Base-by-base conservation (phyloP, 768 basidiomycete species). In the Phylloporus rhodoxanthus region DNA sequence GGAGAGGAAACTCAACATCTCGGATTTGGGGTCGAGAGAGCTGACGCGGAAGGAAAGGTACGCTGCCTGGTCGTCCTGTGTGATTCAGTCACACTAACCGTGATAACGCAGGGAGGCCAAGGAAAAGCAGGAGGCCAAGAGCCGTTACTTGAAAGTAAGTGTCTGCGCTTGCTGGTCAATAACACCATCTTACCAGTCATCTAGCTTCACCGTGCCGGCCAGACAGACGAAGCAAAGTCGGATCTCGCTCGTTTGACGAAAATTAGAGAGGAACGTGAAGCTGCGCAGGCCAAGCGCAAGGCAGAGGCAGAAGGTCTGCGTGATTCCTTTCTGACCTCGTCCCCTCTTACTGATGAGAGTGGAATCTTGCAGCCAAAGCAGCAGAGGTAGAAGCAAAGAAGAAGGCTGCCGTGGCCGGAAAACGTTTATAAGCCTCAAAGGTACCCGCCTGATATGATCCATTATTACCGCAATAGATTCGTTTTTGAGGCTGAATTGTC, bases 61-160 rank as follows among this genome's bases (percentile, higher is more conserved):
- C 4, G 29, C 10, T 25, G 70, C 44, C 15, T 26, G 23, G 55
- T 45, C 11, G 13, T 45, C 0, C 13, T 23, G 15, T 29, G 28
- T 2, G 23, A 19, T 19, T 28, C 9, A 29, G 50, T 19, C n/a
- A 1, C 5, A 23, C 42, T 50, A 14, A 50, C 26, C 9, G 13
- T 30, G 17, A 25, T 34, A 8, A 19, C 28, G 13, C 20, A 93
- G 93, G 56, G 94, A 96, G 63, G 84, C 83, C 62, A 92, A 93
- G 64, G 91, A 94, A 69, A 93, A 92, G 72, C 78, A 87, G 59
- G 91, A 92, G 1, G 89, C 91, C 2, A 81, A 89, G 63, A 90
- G 91, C 23, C 74, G 78, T 21, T 95, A 95, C 66, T 84, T 84
- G 84, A 91, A 94, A 79, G 86, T 88, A 23, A 1, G 72, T 54